Conservation (phyloP, 2,329 filamentous ascomycete species). For the Colletotrichum viniferum region DNA sequence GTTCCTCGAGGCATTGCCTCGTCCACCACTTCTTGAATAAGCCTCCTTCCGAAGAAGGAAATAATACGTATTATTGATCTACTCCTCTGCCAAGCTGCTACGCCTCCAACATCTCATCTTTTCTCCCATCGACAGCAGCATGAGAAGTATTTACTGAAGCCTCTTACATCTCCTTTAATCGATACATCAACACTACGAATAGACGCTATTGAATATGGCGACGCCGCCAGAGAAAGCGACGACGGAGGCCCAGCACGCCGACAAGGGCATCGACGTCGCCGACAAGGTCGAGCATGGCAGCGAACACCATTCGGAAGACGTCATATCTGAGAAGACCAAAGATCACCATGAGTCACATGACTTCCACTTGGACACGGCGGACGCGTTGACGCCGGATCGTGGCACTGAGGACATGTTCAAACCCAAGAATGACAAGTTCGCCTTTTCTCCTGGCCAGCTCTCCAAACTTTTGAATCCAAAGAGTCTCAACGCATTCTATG, state of each 20-base stretch:
- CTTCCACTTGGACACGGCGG: constrained; percentile 27
- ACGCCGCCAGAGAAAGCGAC: neutral
- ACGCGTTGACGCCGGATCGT: constrained; percentile 56
- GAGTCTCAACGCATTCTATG: constrained; percentile 74
- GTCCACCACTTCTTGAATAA: neutral
- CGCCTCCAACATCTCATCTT: neutral
- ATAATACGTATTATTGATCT: neutral
- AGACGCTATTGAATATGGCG: neutral
- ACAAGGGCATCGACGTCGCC: constrained; percentile 2
- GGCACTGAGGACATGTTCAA: constrained; percentile 74
- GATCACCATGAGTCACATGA: constrained; percentile 9
- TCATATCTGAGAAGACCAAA: neutral
- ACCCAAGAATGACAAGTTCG: constrained; percentile 72
- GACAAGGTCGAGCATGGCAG: neutral
- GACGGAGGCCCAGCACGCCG: neutral
- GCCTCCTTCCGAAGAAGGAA: neutral
- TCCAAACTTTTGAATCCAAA: constrained; percentile 83
- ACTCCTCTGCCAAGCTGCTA: neutral
- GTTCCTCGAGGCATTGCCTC: neutral
- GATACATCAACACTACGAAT: neutral
- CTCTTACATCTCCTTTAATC: neutral
- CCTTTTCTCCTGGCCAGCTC: constrained; percentile 74
- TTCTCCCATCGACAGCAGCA: neutral
- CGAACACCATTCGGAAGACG: neutral
- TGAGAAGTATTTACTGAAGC: neutral